These are phyloP conservation scores for Orbilia ellipsospora DNA, from an alignment of 2,329 filamentous ascomycete species.

Conservation along the genomic window DNA sequence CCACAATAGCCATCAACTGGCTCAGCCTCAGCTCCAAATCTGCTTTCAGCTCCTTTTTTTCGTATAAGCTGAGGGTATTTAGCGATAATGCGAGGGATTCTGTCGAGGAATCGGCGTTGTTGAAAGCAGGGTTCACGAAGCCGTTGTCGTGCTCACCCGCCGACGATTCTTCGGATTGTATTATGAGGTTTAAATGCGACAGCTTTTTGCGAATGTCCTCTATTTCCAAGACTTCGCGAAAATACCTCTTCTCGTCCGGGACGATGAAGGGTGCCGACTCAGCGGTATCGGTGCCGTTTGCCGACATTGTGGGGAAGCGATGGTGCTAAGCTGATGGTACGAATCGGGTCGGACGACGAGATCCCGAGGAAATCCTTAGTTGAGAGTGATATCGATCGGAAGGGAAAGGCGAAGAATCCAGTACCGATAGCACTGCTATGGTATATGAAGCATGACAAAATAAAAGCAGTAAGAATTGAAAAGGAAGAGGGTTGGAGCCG, in stretches of 20 bases:
- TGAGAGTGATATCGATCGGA: not conserved
- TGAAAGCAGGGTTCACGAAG: constrained; percentile 47
- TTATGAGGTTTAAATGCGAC: constrained; percentile 40
- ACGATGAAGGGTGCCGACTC: constrained; percentile 53
- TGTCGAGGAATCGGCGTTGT: constrained; percentile 30
- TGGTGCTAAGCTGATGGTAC: not conserved
- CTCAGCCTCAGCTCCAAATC: constrained; percentile 48
- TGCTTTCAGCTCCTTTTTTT: constrained; percentile 49
- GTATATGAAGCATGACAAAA: constrained; percentile 37
- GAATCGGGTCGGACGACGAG: too few species aligned
- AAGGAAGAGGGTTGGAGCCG: constrained; percentile 32
- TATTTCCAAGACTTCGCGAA: constrained; percentile 48
- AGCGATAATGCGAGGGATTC: constrained; percentile 47
- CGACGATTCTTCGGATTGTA: constrained; percentile 46
- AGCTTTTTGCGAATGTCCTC: constrained; percentile 40
- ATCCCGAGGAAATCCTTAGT: not conserved
- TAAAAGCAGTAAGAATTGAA: constrained; percentile 10
- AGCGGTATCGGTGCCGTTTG: constrained; percentile 35
- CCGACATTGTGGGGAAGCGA: constrained; percentile 30
- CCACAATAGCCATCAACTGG: constrained; percentile 45
- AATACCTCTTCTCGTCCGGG: constrained; percentile 50
- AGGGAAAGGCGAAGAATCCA: constrained; percentile 17
- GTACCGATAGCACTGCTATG: constrained; percentile 51
- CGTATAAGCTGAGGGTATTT: constrained; percentile 39
- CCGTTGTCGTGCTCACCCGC: constrained; percentile 7